Base-by-base conservation (phyloP, 2,329 filamentous ascomycete genomes). In the Calonectria naviculata region DNA sequence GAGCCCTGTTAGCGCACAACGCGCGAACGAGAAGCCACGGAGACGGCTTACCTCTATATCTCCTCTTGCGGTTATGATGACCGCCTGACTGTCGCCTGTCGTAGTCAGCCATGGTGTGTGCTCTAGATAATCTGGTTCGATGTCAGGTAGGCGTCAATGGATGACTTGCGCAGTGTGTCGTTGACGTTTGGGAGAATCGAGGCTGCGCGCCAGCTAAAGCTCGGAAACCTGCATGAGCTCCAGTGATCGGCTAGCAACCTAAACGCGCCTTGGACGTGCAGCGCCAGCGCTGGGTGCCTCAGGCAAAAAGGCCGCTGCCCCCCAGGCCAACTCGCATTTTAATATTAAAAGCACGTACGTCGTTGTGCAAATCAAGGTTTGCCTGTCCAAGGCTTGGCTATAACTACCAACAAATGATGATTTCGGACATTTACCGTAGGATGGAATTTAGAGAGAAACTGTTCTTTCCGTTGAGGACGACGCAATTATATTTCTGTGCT, bases 31-130 rank as follows among this genome's bases (percentile, higher is more conserved):
- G 36, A 31, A 68, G 54, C 31, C 46, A 38, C 19, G 54, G 47
- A 42, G 58, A 19, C 61, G 21, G 49, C 76, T 73, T 47, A 95
- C 95, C 95, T 93, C 94, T 89, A 80, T 92, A 93, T 81, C 95
- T 90, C 79, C 93, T 89, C 85, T 97, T 97, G 82, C 93, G 91
- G 78, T 90, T 91, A 81, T 91, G 87, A 79, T 88, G 84, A 71
- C 89, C 83, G 42, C 87, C 84, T 17, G 81, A 79, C 41, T 86
- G 88, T 81, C 92, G 84, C 74, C 88, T 85, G 74, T 91, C 89
- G 82, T 89, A 86, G 76, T 91, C 89, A 56, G 87, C 87, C 89
- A 91, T 84, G 65, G 62, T 79, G 70, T 54, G 70, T 62, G 77
- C 68, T 56, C 75, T 49, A 65, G 63, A 67, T 58, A 63, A 44